Base-by-base conservation (phyloP, 176 grass and related monocot genomes). In the Aegilops umbellulata region DNA sequence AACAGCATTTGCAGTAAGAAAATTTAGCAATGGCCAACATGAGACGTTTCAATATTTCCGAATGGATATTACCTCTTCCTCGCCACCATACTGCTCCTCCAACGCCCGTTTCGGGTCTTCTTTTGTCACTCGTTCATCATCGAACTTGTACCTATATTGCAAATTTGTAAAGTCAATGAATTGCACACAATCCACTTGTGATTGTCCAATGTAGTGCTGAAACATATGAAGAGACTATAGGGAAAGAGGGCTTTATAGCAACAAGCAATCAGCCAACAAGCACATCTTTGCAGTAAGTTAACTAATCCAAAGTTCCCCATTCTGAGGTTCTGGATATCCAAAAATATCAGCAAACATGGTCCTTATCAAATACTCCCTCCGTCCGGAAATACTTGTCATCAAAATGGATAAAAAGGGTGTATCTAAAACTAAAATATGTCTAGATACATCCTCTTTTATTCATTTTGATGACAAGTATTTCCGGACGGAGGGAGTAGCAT, bases 91-190 rank as follows among this genome's bases (percentile, higher is more conserved):
- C 73, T 95, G 93, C 25, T 95, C 93, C 46, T 92, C 93, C 57
- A 95, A 69, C 1, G 83, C 93, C 35, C 79, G 89, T 27, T 92
- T 88, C 69, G 42, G 62, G 29, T 87, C 90, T 85, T 92, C 90
- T 81, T 95, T 95, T 26, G 93, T 95, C 15, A 95, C 93, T 35
- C 93, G 86, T 80, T 95, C 93, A 80, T 95, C 93, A 26, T 95
- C 93, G 0, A 95, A 95, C 26, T 95, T 92, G 85, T 85, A 95
- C 90, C 90, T 95, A 87, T 51, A 89, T 82, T 51, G 62, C 32
- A 53, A 83, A 67, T 84, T 80, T 75, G 26, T 60, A 72, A 86
- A 86, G 7, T 35, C 65, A 60, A 83, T 51, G 30, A 26, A 55
- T 74, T 83, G 74, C 75, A 74, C 13, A 57, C 34, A 29, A 15